A percentile compares a stretch with the other conserved stretches of the same genome.
Conservation (phyloP, 345 rosid genomes). For the Pistacia atlantica region DNA sequence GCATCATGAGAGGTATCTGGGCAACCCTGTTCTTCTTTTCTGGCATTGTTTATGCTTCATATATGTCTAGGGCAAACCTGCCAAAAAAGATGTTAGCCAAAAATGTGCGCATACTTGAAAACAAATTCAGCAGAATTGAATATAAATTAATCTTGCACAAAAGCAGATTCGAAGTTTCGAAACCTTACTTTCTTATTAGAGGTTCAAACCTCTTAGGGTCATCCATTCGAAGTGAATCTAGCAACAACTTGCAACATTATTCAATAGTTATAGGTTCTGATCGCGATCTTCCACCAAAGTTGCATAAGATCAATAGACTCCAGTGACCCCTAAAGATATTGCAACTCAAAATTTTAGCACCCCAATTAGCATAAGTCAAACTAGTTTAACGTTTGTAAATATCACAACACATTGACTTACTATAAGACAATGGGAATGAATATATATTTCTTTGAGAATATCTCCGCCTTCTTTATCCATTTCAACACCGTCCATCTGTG, state of each 20-base stretch:
- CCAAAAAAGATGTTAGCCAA: background rate
- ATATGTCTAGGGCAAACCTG: conserved; percentile 50
- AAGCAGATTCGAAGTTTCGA: background rate
- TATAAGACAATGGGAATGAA: conserved; percentile 48
- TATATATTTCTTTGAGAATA: conserved; percentile 48
- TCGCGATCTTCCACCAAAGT: conserved; percentile 34
- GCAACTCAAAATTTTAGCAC: background rate
- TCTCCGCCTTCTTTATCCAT: conserved; percentile 40
- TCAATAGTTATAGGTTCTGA: conserved; percentile 28
- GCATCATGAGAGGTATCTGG: conserved; percentile 42
- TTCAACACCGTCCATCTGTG: conserved; percentile 34
- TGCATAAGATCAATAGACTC: conserved; percentile 51
- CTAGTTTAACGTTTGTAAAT: background rate
- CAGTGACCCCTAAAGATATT: conserved; percentile 41
- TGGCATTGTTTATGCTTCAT: background rate
- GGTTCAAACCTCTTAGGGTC: conserved; percentile 43
- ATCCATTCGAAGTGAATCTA: conserved; percentile 50
- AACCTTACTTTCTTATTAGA: conserved; percentile 41
- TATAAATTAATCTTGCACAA: background rate
- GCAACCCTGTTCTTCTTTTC: conserved; percentile 22
- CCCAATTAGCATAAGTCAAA: background rate
- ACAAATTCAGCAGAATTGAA: too few species aligned
- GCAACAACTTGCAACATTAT: conserved; percentile 30
- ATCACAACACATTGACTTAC: conserved; percentile 19
- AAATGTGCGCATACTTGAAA: too few species aligned